Base-by-base conservation (phyloP, 108 stramenopile species). In the Skeletonema tropicum region DNA sequence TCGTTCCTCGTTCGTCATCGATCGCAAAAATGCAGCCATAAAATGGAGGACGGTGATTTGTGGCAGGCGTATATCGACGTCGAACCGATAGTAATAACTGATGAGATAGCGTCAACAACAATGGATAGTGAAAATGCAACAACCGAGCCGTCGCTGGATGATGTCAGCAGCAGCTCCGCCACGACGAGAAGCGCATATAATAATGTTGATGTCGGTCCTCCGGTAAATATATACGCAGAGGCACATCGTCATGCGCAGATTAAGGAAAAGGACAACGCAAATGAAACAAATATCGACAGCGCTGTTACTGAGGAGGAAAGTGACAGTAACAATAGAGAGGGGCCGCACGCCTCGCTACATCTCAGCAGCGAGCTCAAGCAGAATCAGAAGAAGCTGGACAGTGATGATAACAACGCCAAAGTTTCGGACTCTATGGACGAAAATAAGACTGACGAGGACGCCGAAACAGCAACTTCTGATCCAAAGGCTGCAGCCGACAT, bases 221-320 rank as follows among this genome's bases (percentile, higher is more conserved):
- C 46, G 15, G 59, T 39, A 0, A 70, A 64, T 36, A 71, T 55
- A 26, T 48, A 46, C 25, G 33, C 63, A 26, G 64, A 70, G 30
- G 29, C 33, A 6, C 21, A 66, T 71, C 32, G 32, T 17, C 64
- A 68, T 42, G 84, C 63, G 11, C 25, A 55, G 21, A 55, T 55
- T 10, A 23, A 21, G 23, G 21, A 23, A 55, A 5, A 72, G 12
- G 52, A 82, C 32, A 46, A 57, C 13, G 17, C 72, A 25, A 71
- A 81, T 59, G 62, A 74, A 21, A 67, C 77, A 38, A 61, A 35
- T 30, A 11, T 13, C 0, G 58, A 62, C 3, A 14, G 6, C 25
- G 60, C 8, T 58, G 23, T 49, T 25, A 57, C 42, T 5, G 70
- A 62, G 4, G 23, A 32, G 8, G 23, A 23, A 17, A 70, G n/a